Conservation (phyloP, 2,329 filamentous ascomycete genomes). For the Verticillium longisporum region DNA sequence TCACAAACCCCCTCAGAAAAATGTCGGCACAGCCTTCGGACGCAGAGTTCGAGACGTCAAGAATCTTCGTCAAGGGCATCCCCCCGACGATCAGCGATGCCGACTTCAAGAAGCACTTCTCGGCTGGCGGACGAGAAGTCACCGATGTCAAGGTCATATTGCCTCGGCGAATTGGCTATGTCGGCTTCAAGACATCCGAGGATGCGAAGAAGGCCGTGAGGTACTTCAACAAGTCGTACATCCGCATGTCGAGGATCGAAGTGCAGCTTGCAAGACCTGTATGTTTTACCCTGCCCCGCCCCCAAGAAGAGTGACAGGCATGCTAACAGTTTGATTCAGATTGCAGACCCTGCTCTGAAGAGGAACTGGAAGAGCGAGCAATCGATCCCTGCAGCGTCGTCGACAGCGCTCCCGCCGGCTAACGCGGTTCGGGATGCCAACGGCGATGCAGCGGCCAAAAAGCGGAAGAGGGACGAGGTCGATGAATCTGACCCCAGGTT, state of each 20-base stretch:
- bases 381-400: conserved; percentile 3
- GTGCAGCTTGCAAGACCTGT: conserved; percentile 78
- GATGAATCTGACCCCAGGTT: conserved; percentile 69
- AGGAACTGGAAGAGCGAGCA: conserved; percentile 12
- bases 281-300: background rate
- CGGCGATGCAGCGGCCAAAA: conserved; percentile 33
- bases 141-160: conserved; percentile 91
- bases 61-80: conserved; percentile 72
- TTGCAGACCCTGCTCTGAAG: conserved; percentile 33
- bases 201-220: conserved; percentile 79
- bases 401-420: conserved; percentile 1
- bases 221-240: conserved; percentile 93
- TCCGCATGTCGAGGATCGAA: conserved; percentile 89
- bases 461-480: conserved; percentile 58
- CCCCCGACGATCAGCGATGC: conserved; percentile 80
- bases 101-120: conserved; percentile 85
- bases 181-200: conserved; percentile 81
- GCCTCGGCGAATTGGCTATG: conserved; percentile 86
- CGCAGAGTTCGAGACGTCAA: conserved; percentile 48
- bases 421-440: conserved; percentile 7
- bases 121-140: conserved; percentile 61
- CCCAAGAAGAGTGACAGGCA: background rate
- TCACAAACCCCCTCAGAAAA: background rate
- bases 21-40: background rate
- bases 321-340: conserved; percentile 13